Evolutionary conservation across 1,139 yeast genomes (phyloP).

Genomic region (Magnusiomyces sp.): DNA sequence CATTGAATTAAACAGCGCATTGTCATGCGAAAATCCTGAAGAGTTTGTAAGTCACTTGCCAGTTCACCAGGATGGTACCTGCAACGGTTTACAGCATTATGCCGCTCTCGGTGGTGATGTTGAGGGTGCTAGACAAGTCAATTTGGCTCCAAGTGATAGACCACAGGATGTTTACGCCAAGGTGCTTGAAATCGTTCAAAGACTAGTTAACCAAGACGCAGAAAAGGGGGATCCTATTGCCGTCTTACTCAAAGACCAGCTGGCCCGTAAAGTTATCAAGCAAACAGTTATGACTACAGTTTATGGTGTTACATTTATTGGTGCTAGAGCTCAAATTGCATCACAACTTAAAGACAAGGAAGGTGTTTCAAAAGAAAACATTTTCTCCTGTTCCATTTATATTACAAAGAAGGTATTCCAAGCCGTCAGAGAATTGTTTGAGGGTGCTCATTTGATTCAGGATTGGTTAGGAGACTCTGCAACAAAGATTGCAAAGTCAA

Average conservation of each 20-base stretch:
- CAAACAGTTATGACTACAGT: conserved; percentile 99
- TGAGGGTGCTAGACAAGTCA: conserved; percentile 92
- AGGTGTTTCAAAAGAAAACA: conserved; percentile 32
- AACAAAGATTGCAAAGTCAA: conserved; percentile 66
- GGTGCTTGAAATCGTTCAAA: conserved; percentile 65
- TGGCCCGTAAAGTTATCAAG: conserved; percentile 82
- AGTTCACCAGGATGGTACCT: conserved; percentile 95
- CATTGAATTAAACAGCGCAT: conserved; percentile 68
- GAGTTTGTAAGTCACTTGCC: conserved; percentile 74
- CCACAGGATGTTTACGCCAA: conserved; percentile 89
- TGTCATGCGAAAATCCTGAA: conserved; percentile 62
- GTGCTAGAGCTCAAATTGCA: conserved; percentile 80
- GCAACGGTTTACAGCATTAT: conserved; percentile 72
- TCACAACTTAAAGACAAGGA: conserved; percentile 37
- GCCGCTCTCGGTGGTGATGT: conserved; percentile 88
- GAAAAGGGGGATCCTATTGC: conserved; percentile 48
- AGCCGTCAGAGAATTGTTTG: conserved; percentile 77
- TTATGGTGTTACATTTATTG: conserved; percentile 92
- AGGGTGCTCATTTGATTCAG: conserved; percentile 90
- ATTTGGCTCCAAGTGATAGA: conserved; percentile 66
- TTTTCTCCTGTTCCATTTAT: conserved; percentile 47
- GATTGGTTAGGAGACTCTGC: conserved; percentile 94
- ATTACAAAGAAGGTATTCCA: conserved; percentile 72
- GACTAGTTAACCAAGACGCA: conserved; percentile 51
- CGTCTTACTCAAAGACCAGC: conserved; percentile 45